These are phyloP conservation scores for Aureobasidium subglaciale DNA, from an alignment of 2,329 filamentous ascomycete species.

Conservation along the genomic window DNA sequence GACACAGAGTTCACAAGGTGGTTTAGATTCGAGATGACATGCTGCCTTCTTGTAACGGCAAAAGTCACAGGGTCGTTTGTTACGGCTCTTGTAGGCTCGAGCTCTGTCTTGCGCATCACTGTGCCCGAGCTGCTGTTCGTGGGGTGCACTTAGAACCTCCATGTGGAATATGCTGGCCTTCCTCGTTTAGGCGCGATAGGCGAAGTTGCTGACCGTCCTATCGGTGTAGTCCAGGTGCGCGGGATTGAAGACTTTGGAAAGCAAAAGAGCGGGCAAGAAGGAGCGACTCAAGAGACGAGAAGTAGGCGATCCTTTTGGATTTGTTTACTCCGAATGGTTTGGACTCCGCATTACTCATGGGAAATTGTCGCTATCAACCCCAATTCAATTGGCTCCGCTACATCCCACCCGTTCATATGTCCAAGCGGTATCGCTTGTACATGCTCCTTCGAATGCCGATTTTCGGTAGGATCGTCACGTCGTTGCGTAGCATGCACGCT, in stretches of 20 bases:
- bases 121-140: background rate
- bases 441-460: conserved; percentile 7
- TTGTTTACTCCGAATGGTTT: background rate
- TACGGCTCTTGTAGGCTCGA: conserved; percentile 31
- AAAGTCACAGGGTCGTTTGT: conserved; percentile 40
- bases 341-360: conserved; percentile 11
- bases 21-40: conserved; percentile 36
- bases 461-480: conserved; percentile 4
- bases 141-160: background rate
- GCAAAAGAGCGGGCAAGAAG: conserved; percentile 5
- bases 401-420: background rate
- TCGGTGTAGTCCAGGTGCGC: background rate
- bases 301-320: background rate
- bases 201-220: background rate
- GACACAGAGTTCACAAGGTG: conserved; percentile 39
- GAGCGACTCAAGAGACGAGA: background rate
- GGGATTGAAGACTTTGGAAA: background rate
- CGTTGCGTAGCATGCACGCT: conserved; percentile 6
- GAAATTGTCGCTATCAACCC: background rate
- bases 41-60: conserved; percentile 40
- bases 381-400: background rate
- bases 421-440: conserved; percentile 5
- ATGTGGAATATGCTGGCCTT: background rate
- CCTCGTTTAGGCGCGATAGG: conserved; percentile 7
- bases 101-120: conserved; percentile 22